Conservation (phyloP, 1,284 basidiomycete genomes). For the Trichosporon sp. region DNA sequence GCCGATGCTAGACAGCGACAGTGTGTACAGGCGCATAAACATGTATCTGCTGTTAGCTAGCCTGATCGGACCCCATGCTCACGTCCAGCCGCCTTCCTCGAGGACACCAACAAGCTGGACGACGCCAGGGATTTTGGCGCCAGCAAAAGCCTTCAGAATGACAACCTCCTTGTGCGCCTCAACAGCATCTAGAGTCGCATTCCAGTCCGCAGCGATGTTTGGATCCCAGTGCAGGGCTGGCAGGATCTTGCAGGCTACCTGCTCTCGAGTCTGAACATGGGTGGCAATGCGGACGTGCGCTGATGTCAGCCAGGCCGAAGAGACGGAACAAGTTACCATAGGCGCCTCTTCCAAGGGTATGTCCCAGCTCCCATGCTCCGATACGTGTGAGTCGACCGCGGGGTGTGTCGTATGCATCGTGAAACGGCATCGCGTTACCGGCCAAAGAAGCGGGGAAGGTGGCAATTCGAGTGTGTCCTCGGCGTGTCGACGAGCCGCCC, state of each 20-base stretch:
- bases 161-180: constrained; percentile 48
- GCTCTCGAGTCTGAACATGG: constrained; percentile 30
- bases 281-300: constrained; percentile 47
- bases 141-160: constrained; percentile 39
- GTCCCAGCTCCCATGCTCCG: constrained; percentile 39
- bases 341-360: constrained; percentile 41
- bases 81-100: constrained; percentile 46
- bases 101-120: constrained; percentile 43
- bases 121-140: constrained; percentile 36
- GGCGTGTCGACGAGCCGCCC: too few relatives aligned
- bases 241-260: constrained; percentile 47
- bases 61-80: constrained; percentile 9
- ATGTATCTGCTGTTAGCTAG: constrained; percentile 31
- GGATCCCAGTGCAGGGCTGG: constrained; percentile 31
- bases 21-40: constrained; percentile 33
- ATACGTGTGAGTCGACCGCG: constrained; percentile 29
- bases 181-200: constrained; percentile 38
- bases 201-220: constrained; percentile 18
- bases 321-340: constrained; percentile 26
- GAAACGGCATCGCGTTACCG: not conserved
- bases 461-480: not conserved
- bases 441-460: not conserved
- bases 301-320: constrained; percentile 15
- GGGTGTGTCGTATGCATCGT: constrained; percentile 20
- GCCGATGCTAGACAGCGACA: not conserved